Conservation (phyloP, 352 stramenopile genomes). For the Pilasporangium apinafurcum region DNA sequence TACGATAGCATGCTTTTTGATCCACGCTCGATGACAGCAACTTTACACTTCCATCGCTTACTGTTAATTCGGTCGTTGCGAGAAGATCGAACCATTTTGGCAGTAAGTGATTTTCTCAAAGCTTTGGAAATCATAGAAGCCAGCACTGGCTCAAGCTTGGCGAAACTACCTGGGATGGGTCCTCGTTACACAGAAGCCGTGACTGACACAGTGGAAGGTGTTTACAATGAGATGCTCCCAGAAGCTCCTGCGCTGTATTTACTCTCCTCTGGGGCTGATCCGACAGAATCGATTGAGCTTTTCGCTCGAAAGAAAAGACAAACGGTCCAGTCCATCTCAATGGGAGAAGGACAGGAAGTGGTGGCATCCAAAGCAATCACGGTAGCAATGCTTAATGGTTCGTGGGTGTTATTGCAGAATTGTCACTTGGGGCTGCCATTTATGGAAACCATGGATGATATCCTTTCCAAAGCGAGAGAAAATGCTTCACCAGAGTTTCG, state of each 20-base stretch:
- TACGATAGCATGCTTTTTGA: slow-evolving; percentile 69
- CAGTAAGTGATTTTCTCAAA: slow-evolving; percentile 57
- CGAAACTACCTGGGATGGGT: slow-evolving; percentile 51
- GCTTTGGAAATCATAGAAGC: slow-evolving; percentile 57
- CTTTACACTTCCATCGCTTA: slow-evolving; percentile 63
- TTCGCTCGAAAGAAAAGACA: slow-evolving; percentile 66
- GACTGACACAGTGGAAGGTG: slow-evolving; percentile 66
- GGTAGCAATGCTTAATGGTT: slow-evolving; percentile 58
- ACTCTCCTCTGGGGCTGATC: slow-evolving; percentile 61
- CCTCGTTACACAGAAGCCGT: slow-evolving; percentile 54
- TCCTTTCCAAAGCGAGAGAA: slow-evolving; percentile 30
- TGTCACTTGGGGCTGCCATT: slow-evolving; percentile 67
- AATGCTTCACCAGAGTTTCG: slow-evolving; percentile 44
- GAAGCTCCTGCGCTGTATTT: slow-evolving; percentile 71
- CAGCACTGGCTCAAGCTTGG: slow-evolving; percentile 14
- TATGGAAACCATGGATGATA: slow-evolving; percentile 57
- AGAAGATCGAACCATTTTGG: slow-evolving; percentile 72
- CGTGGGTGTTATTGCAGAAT: slow-evolving; percentile 80
- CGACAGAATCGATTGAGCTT: slow-evolving; percentile 65
- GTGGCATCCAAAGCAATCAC: slow-evolving; percentile 50
- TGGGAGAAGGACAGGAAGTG: slow-evolving; percentile 70
- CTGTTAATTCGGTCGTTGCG: slow-evolving; percentile 59
- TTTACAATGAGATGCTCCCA: slow-evolving; percentile 56
- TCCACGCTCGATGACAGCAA: slow-evolving; percentile 47
- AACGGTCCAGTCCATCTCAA: slow-evolving; percentile 63